Base-by-base conservation (phyloP, 2,329 filamentous ascomycete genomes). In the Macrophomina phaseolina region DNA sequence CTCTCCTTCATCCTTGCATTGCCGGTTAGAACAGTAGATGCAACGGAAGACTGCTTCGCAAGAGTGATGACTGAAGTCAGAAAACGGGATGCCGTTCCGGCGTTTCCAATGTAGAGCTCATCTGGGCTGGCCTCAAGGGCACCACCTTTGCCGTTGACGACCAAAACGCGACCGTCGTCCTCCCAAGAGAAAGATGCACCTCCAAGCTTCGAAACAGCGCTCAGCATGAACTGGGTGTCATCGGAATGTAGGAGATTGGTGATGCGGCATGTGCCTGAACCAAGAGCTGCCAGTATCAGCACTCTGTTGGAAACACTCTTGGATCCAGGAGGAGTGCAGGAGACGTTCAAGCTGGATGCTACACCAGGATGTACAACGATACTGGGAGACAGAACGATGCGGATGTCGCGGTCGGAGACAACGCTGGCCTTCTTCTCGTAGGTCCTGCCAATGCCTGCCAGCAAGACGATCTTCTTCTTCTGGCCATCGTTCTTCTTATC, bases 261-360 rank as follows among this genome's bases (percentile, higher is more conserved):
- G 77, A 99, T 91, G 46, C 91, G 90, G 75, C 94, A 97, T 32
- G 90, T 89, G 18, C 95, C 95, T 65, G 88, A 87, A 40, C 94
- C 93, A 38, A 99, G 88, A 12, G 95, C 95, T 52, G 95, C 95
- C 62, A 99, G 85, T n/a, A 99, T 88, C 46, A 99, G 86, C 40
- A 96, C 94, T 52, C 95, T 89, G 79, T 99, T 99, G 0, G 95
- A 99, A 67, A 99, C 93, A 78, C 94, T 97, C 83, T 99, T 99
- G 23, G 95, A 98, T 53, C 95, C 95, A 1, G 95, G 95, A 28
- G 95, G 95, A 3, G 88, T 91, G 72, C 97, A 94, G 42, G 89
- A 89, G 45, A 94, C 88, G 36, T 88, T 84, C 11, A 92, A 83
- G 28, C 82, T 81, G 40, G 83, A 79, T 1, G 91, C 86, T 2